Conservation (phyloP, 495 filamentous ascomycete genomes). For the Penicillium bovifimosum region DNA sequence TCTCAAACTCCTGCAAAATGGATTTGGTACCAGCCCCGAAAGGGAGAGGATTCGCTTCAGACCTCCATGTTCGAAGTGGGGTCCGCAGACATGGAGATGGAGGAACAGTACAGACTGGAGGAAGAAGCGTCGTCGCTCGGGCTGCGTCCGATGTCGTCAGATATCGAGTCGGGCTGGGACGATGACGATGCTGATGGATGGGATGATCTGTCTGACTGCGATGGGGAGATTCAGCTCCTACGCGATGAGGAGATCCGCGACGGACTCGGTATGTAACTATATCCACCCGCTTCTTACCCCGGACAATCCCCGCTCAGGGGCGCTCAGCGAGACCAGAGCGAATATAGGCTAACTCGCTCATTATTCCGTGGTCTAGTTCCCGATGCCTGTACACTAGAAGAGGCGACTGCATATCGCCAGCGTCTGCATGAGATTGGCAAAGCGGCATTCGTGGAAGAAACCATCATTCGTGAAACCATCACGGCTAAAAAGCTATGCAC, state of each 20-base stretch:
- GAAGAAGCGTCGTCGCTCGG: constrained; percentile 25
- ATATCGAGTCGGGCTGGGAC: constrained; percentile 53
- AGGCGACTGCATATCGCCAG: constrained; percentile 62
- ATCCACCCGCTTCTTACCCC: constrained; percentile 15
- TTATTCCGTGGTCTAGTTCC: constrained; percentile 28
- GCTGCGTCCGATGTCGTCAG: constrained; percentile 27
- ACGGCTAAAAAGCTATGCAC: constrained; percentile 81
- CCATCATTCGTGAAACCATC: constrained; percentile 60
- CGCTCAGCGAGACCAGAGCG: constrained; percentile 18
- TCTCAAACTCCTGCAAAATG: constrained; percentile 35
- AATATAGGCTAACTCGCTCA: constrained; percentile 12
- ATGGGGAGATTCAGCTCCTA: constrained; percentile 59
- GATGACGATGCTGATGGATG: constrained; percentile 61
- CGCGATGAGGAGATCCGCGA: constrained; percentile 56
- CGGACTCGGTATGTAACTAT: constrained; percentile 40
- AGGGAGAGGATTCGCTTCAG: constrained; percentile 37
- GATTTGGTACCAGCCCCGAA: constrained; percentile 39
- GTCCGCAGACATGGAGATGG: constrained; percentile 35
- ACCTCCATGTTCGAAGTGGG: constrained; percentile 43
- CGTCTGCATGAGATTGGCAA: constrained; percentile 70
- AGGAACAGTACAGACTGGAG: constrained; percentile 8
- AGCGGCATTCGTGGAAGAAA: constrained; percentile 66
- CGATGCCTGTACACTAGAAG: constrained; percentile 66
- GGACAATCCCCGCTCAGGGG: constrained; percentile 26
- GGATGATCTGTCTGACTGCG: constrained; percentile 64